Evolutionary conservation across 768 basidiomycete species (phyloP), one percentile per base, ranked within the genome.

Genomic region (Macrolepiota fuliginosa): DNA sequence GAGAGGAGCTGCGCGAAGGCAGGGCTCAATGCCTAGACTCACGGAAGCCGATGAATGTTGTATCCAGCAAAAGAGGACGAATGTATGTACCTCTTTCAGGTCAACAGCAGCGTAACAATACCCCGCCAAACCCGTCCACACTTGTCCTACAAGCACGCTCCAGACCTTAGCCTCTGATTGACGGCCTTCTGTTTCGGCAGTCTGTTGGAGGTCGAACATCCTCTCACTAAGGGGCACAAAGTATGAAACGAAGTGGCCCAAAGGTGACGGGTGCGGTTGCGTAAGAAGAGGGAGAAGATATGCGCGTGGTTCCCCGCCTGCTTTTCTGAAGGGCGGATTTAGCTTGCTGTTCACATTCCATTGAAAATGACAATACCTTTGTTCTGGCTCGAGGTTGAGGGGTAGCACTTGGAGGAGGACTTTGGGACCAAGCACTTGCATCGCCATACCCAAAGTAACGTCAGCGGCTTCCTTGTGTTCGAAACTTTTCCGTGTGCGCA

Each of bases 181-280:
- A 39, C 87, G 85, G 12, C 83, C 85, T 58, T 88, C 89, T 6
- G 80, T 76, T 64, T 92, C 91, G 0, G 94, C 91, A 15, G 83
- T 87, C 62, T 91, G 86, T 70, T 96, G 91, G 39, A 92, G 75
- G 68, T 93, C 84, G 69, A 98, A 99, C 83, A 98, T 89, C 17
- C 87, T 82, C 73, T 98, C 96, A 52, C 95, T 97, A 53, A 98
- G 76, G 17, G 96, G 96, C 7, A 98, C 90, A 66, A 98, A 98
- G 73, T 92, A 92, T 2, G 85, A 83, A 36, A 92, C 81, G 69
- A 98, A 99, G 76, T 96, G 96, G 0, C 77, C 75, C 51, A 98
- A 78, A 1, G 88, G 89, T 2, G 96, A 90, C 1, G 89, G 81
- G 71, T 98, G 90, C 2, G 89, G 84, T 32, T 92, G 85, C 12